These are phyloP conservation scores for Sechiopsis laciniata DNA, from an alignment of 306 rosid genomes.

Conservation along the genomic window DNA sequence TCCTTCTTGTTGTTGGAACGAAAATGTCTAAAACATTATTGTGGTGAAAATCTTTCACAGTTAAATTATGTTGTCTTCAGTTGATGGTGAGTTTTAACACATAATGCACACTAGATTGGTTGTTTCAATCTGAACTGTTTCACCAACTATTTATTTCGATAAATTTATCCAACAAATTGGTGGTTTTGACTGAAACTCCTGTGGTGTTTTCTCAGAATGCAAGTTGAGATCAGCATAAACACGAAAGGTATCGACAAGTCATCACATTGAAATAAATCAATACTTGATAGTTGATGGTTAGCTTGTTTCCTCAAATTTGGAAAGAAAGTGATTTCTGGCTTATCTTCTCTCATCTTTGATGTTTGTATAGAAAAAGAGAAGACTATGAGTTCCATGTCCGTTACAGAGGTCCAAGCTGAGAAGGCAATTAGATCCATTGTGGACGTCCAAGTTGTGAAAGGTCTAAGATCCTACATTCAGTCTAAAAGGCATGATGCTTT, in stretches of 20 bases:
- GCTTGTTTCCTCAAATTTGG: conserved; percentile 20
- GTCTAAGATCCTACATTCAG: conserved; percentile 38
- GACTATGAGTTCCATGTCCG: conserved; percentile 21
- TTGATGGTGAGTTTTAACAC: not conserved
- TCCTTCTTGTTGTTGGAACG: not conserved
- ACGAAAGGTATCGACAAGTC: conserved; percentile 70
- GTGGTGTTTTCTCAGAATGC: conserved; percentile 60
- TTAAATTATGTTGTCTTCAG: not conserved
- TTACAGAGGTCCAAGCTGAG: conserved; percentile 81
- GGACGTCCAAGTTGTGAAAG: conserved; percentile 73
- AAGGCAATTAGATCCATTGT: conserved; percentile 33
- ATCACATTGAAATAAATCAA: conserved; percentile 70
- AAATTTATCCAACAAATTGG: not conserved
- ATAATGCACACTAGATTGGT: not conserved
- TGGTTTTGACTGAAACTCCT: not conserved
- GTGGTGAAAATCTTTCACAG: not conserved
- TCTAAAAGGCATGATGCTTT: conserved; percentile 28
- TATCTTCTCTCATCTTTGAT: conserved; percentile 11
- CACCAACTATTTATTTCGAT: not conserved
- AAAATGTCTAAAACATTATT: not conserved
- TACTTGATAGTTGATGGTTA: conserved; percentile 76
- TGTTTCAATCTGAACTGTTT: not conserved
- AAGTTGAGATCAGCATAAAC: conserved; percentile 92
- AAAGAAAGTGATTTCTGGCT: conserved; percentile 18
- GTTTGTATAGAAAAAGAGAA: not conserved